Base-by-base conservation (phyloP, 2,329 filamentous ascomycete species). In the Alternaria gaisen region DNA sequence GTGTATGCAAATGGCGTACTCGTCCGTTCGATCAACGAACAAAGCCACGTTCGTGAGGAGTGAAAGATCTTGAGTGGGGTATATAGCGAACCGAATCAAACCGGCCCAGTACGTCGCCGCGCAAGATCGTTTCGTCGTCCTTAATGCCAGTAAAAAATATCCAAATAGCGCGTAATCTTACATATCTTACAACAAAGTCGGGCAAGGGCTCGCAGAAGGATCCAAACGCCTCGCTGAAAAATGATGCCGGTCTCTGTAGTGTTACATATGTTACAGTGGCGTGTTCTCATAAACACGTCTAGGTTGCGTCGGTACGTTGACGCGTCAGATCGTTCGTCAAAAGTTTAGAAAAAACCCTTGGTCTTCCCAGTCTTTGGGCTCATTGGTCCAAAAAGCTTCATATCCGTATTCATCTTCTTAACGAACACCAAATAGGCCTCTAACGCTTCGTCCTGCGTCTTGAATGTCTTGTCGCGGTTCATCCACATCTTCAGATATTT, bases 401-500 rank as follows among this genome's bases (percentile, higher is more conserved):
- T 65, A 7, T 61, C 65, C 6, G 55, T 58, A 28, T 67, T 68
- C 70, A 68, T 70, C 55, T 69, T 71, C 54, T 65, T 68, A 14
- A 63, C 64, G 52, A 72, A 74, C 12, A 66, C 65, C 24, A 73
- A 18, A 36, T 74, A 74, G 22, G 64, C 65, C 56, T 74, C 64
- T 14, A 74, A 58, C 14, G 71, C 71, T 36, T 72, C 68, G 14
- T 65, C 60, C 50, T 72, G 66, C 6, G 64, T 68, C 5, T 41
- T 46, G 40, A 58, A 71, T 14, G 69, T 72, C 59, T 70, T 72
- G 32, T 68, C 65, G 14, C 64, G 64, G 24, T 74, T 71, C 69
- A 68, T 74, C 71, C 71, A 74, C 70, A 72, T 72, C 55, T 72
- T 72, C 32, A 74, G 55, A 38, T 74, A 74, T 53, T 72, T 74